Conservation (phyloP, 1,284 basidiomycete species). For the Ganoderma leucocontextum region DNA sequence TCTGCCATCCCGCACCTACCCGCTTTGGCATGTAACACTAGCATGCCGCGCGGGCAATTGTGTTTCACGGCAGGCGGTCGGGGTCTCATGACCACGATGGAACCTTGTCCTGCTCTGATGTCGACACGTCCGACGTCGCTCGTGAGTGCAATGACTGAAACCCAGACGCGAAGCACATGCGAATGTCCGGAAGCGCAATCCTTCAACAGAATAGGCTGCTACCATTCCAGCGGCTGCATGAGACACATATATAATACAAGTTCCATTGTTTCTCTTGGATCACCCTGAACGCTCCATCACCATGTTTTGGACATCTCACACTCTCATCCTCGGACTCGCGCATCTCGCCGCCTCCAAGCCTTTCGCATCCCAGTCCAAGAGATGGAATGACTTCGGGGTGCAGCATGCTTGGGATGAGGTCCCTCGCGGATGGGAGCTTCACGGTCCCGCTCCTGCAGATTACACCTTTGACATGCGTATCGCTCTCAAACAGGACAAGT, state of each 20-base stretch:
- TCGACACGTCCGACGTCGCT: background rate
- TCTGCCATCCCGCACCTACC: background rate
- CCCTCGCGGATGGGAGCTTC: conserved; percentile 60
- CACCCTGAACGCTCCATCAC: conserved; percentile 19
- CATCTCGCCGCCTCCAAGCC: conserved; percentile 36
- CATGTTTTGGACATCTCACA: conserved; percentile 35
- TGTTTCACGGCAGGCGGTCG: background rate
- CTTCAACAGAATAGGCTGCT: background rate
- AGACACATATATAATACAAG: background rate
- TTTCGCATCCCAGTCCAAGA: conserved; percentile 37
- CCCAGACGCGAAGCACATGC: background rate
- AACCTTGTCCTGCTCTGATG: background rate
- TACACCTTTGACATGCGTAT: conserved; percentile 60
- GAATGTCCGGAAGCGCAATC: background rate
- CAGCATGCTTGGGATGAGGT: conserved; percentile 65
- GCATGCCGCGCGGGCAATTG: background rate
- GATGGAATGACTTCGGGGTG: conserved; percentile 61
- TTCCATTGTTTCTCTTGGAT: background rate
- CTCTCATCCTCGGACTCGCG: conserved; percentile 34
- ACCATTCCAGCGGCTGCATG: background rate
- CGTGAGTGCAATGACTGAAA: background rate
- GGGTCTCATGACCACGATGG: background rate
- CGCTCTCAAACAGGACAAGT: conserved; percentile 59
- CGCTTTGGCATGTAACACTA: background rate
- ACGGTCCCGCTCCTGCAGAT: conserved; percentile 54